These are phyloP conservation scores for Camelina laxa DNA, from an alignment of 345 rosid genomes.

Conservation along the genomic window DNA sequence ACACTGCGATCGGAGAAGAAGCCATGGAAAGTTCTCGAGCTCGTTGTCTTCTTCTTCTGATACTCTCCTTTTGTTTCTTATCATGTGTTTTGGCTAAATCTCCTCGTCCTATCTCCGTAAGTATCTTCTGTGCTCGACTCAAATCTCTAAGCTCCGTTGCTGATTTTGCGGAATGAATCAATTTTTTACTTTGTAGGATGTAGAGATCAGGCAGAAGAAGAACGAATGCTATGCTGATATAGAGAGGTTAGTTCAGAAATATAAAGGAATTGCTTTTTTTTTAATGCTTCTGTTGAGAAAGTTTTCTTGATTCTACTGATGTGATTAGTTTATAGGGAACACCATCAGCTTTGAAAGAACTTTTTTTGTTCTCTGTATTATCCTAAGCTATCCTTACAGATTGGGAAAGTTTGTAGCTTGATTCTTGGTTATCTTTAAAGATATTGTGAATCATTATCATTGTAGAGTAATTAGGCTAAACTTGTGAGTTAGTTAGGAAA, in stretches of 20 bases:
- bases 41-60: slow-evolving; percentile 39
- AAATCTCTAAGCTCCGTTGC: not conserved
- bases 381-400: not conserved
- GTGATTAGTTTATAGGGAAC: not conserved
- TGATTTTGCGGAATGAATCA: not conserved
- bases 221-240: slow-evolving; percentile 71
- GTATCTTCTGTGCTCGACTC: slow-evolving; percentile 11
- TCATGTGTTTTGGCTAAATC: slow-evolving; percentile 54
- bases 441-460: not conserved
- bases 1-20: slow-evolving; percentile 33
- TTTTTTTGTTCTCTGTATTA: not conserved
- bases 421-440: not conserved
- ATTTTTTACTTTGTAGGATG: slow-evolving; percentile 48
- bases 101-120: slow-evolving; percentile 59
- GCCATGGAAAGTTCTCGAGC: slow-evolving; percentile 36
- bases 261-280: not conserved
- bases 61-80: slow-evolving; percentile 26
- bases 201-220: slow-evolving; percentile 66
- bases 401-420: not conserved
- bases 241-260: slow-evolving; percentile 57
- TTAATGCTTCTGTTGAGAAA: not conserved
- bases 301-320: not conserved
- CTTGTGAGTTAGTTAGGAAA: not conserved
- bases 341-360: not conserved
- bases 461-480: not conserved